Evolutionary conservation across 139 green algal species (phyloP), one percentile per base, ranked within the genome.

Genomic region (Tetradesmus lagerheimii): DNA sequence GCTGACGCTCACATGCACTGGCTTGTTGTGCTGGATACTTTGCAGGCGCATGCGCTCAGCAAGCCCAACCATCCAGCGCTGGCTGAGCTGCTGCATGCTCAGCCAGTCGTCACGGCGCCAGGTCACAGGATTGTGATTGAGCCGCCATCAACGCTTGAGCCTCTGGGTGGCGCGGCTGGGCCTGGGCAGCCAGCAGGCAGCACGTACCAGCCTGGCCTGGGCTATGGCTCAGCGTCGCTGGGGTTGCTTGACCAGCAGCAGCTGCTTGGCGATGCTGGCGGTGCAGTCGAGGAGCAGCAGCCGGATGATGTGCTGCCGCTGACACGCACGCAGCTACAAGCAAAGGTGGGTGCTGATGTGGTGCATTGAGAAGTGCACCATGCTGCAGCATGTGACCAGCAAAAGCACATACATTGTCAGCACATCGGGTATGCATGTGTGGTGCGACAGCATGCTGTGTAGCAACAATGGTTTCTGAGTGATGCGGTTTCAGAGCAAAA

Each of bases 81-180:
- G 57, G 25, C 76, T 31, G 86, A 95, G 88, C 84, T 91, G 38
- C 88, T 95, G 29, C 57, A 90, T 78, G 90, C 92, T 0, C 92
- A 93, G 86, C 92, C 90, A 34, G 81, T 94, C 1, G 14, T 50
- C 1, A 86, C 89, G 27, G 35, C 41, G 20, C 83, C 82, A 4
- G 85, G 79, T 43, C 91, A 83, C 41, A 91, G 90, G 78, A 92
- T 95, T 80, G 86, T 94, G 84, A 93, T 95, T 18, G 93, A 95
- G 91, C 93, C 93, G 25, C 93, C 93, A 34, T 92, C 86, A 29
- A 93, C 91, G 0, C 86, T 87, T 23, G 85, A 89, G 45, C 62
- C 35, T 0, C 25, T 41, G 39, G 11, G n/a, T 38, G 80, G 64
- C 14, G 75, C 2, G 11, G 62, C 18, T 39, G 50, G 50, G 4